Conservation (phyloP, 1,284 basidiomycete genomes). For the Mycosarcoma maydis region DNA sequence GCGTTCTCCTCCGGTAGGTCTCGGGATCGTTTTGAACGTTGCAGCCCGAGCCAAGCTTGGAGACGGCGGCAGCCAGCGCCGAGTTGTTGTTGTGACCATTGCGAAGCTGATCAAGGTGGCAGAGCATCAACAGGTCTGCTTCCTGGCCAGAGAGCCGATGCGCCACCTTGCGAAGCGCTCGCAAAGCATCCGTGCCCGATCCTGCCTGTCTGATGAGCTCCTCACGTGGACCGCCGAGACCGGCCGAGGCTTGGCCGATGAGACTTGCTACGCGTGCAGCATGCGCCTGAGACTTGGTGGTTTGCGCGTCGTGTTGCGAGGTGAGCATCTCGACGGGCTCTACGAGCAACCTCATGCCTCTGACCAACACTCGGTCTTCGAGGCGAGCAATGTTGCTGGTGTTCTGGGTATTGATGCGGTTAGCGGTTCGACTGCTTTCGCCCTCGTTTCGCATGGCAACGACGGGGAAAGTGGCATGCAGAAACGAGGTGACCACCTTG, state of each 20-base stretch:
- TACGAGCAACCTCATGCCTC: constrained; percentile 23
- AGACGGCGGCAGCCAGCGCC: constrained; percentile 44
- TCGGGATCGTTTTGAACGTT: constrained; percentile 21
- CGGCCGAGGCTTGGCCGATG: constrained; percentile 36
- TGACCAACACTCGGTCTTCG: constrained; percentile 26
- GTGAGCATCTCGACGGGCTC: constrained; percentile 33
- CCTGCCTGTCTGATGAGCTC: constrained; percentile 13
- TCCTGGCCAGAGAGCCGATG: constrained; percentile 36
- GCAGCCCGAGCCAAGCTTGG: constrained; percentile 44
- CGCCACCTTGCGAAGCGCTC: constrained; percentile 22
- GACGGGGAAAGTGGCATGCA: constrained; percentile 46
- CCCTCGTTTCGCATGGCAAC: constrained; percentile 1
- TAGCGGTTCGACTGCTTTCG: constrained; percentile 10
- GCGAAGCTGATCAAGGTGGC: constrained; percentile 46
- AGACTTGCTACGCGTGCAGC: constrained; percentile 23
- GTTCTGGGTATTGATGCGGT: too few species aligned
- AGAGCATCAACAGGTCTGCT: constrained; percentile 51
- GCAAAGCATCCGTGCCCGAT: constrained; percentile 12
- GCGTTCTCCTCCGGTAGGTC: constrained; percentile 32
- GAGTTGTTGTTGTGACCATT: constrained; percentile 49
- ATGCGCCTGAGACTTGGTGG: constrained; percentile 21
- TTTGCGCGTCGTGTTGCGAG: neutral
- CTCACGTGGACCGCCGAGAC: constrained; percentile 19
- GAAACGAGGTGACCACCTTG: constrained; percentile 15
- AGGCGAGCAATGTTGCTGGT: constrained; percentile 22